These are phyloP conservation scores for Mollisiaceae sp. DNA, from an alignment of 2,329 filamentous ascomycete species.

Conservation along the genomic window DNA sequence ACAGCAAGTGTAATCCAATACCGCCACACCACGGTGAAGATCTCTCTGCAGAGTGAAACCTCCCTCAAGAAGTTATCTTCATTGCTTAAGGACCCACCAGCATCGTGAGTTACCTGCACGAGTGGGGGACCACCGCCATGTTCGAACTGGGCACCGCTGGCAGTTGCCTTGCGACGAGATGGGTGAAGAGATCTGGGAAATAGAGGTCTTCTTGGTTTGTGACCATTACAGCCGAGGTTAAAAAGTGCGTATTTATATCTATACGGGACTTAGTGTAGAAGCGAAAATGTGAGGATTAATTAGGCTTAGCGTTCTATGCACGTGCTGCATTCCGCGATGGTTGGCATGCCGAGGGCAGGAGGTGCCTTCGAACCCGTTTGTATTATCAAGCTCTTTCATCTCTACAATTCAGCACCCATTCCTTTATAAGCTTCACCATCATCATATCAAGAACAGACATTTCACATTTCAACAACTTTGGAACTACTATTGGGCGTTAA, in stretches of 20 bases:
- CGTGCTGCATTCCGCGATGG: no score
- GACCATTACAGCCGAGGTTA: constrained; percentile 64
- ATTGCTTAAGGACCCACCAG: constrained; percentile 68
- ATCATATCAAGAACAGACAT: neutral
- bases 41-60: constrained; percentile 74
- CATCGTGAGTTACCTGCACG: constrained; percentile 71
- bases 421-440: no score
- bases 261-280: constrained; percentile 15
- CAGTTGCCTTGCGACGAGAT: constrained; percentile 35
- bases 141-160: constrained; percentile 70
- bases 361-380: no score
- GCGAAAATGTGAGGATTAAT: neutral
- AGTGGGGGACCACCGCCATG: constrained; percentile 69
- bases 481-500: neutral
- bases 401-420: no score
- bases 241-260: constrained; percentile 29
- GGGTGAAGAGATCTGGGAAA: constrained; percentile 58
- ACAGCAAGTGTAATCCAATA: constrained; percentile 67
- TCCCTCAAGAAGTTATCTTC: constrained; percentile 72
- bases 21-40: constrained; percentile 74
- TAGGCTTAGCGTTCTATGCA: neutral
- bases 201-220: constrained; percentile 60
- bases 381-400: no score
- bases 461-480: neutral
- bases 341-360: no score